Conservation (phyloP, 345 rosid genomes). For the Bruguiera parviflora region DNA sequence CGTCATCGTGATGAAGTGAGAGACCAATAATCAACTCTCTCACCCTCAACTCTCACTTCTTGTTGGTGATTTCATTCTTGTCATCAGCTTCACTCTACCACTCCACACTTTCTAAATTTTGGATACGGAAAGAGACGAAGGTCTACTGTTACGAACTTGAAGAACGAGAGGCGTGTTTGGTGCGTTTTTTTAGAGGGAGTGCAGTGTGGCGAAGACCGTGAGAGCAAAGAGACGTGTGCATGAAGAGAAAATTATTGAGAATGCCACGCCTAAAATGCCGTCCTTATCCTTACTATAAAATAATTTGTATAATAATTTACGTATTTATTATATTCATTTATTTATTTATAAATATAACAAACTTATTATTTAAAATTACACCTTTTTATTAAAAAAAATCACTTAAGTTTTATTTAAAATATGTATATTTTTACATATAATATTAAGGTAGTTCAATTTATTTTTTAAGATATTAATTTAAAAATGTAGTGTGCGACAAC, state of each 20-base stretch:
- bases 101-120: not conserved
- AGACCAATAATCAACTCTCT: not conserved
- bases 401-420: too few relatives aligned
- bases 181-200: constrained; percentile 17
- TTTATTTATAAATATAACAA: too few relatives aligned
- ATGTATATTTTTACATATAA: too few relatives aligned
- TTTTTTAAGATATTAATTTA: too few relatives aligned
- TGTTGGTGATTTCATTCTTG: constrained; percentile 10
- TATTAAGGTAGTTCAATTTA: too few relatives aligned
- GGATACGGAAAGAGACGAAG: constrained; percentile 1
- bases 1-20: not conserved
- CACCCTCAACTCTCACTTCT: constrained; percentile 17
- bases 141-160: not conserved
- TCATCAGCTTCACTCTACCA: constrained; percentile 1
- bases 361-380: too few relatives aligned
- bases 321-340: too few relatives aligned
- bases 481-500: too few relatives aligned
- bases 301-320: too few relatives aligned
- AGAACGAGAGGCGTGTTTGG: constrained; percentile 14
- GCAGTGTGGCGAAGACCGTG: not conserved
- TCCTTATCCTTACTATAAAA: too few relatives aligned
- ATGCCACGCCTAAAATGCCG: too few relatives aligned
- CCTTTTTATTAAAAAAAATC: too few relatives aligned
- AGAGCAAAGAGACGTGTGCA: constrained; percentile 17
- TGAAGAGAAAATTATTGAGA: not conserved